Evolutionary conservation across 768 basidiomycete species (phyloP), one percentile per base, ranked within the genome.

Genomic region (Pleurotus cornucopiae): DNA sequence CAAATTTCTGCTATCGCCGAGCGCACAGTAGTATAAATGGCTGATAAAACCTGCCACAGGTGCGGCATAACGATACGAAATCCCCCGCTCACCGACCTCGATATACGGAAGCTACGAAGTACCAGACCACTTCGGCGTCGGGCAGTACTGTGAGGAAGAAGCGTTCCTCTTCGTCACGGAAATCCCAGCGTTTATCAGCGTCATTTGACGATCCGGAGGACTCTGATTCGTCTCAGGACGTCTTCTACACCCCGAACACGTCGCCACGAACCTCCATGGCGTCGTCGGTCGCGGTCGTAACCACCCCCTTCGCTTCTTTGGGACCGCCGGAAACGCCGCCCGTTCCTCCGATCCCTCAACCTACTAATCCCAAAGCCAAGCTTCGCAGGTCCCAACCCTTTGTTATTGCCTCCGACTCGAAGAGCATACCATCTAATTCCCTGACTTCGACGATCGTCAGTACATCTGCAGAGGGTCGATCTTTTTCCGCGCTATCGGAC

Each of bases 191-290:
- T 59, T 23, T 53, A 11, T 38, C 51, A 20, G 58, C 58, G 46
- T 57, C 57, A 62, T 68, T 73, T 47, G 48, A 60, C 58, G 57
- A 59, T 43, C 40, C 54, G 46, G 58, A 62, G 54, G 59, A 62
- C 46, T 62, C 64, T 58, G 76, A 78, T 59, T 58, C 64, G 13
- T 76, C 74, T 58, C 68, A 71, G 37, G 81, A 82, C 61, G 71
- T 78, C 21, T 89, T 84, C 68, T 89, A 83, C 66, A 89, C 86
- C 1, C 84, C 85, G 14, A 71, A 74, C 57, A 71, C 79, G 11
- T 80, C 83, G 4, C 84, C 84, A 14, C 71, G 77, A 34, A 71
- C 76, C 2, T 82, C 82, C 5, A 71, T 77, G 64, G 68, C 70
- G 9, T 63, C 66, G 58, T 61, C 66, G 43, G 46, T 58, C 3